Base-by-base conservation (phyloP, 106 monocot species). In the Gastrodia elata region DNA sequence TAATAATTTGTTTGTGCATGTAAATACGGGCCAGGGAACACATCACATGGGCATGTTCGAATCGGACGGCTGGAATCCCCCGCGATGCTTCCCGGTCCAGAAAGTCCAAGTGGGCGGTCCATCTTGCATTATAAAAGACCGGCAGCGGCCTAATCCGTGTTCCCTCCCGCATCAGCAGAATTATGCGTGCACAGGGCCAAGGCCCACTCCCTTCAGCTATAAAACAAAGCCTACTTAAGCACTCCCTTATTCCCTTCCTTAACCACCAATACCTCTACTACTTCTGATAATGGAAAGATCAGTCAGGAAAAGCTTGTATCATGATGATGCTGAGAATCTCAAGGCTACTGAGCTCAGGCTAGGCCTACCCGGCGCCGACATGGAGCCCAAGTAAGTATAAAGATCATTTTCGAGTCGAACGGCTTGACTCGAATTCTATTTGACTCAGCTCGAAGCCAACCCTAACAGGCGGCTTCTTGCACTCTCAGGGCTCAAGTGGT, bases 291-390 rank as follows among this genome's bases (percentile, higher is more conserved):
- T 10, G 8, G 11, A 43, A 15, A 43, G 2, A 43, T 2, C 43
- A 0, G 0, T 57, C 57, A n/a, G 57, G 57, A n/a, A 18, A 57
- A n/a, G 4, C 2, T 57, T 13, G 30, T n/a, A 61, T 61, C 8
- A 61, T 18, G n/a, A 70, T 10, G 82, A 79, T 20, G 8, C 70
- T 15, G 75, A 84, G 9, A 84, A 52, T 71, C 79, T 84, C 5
- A 79, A 68, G 71, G 89, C 78, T 20, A 89, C 86, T 6, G 90
- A 90, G 75, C 70, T 90, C 8, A 82, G 84, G 36, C 80, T 77
- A 3, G 77, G 71, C 2, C 64, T 71, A 16, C 77, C 77, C 2
- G 77, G 77, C 25, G n/a, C 61, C 6, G 71, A 71, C 4, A 71
- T 61, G 8, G 61, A 34, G 33, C 59, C n/a, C 2, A 43, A 36